A percentile compares a stretch with the other conserved stretches of the same genome.
Evolutionary conservation across 352 stramenopile species (phyloP).

Genomic region (Globisporangium nagaii): DNA sequence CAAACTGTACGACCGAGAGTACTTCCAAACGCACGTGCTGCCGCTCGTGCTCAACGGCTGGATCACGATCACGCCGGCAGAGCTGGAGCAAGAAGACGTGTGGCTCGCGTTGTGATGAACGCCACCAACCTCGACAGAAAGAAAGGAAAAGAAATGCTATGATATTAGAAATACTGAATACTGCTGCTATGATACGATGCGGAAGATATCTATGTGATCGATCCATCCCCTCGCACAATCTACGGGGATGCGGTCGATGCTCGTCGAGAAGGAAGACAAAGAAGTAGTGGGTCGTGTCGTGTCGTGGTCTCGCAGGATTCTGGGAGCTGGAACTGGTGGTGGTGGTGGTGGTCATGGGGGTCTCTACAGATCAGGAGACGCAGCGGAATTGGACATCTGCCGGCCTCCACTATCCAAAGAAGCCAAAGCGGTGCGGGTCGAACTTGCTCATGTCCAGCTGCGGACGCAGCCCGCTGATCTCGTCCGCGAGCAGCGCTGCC

Average conservation of each 20-base stretch:
- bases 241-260: neutral
- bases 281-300: neutral
- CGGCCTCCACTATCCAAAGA: conserved; percentile 49
- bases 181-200: conserved; percentile 7
- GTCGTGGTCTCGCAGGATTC: neutral
- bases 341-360: neutral
- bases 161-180: conserved; percentile 7
- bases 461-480: conserved; percentile 72
- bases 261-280: conserved; percentile 1
- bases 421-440: conserved; percentile 68
- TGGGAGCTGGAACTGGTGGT: neutral
- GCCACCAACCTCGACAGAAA: neutral
- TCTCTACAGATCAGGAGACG: too few relatives aligned
- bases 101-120: conserved; percentile 17
- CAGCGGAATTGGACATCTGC: too few relatives aligned
- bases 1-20: conserved; percentile 7
- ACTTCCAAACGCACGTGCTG: conserved; percentile 27
- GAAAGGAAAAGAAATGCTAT: neutral
- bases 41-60: conserved; percentile 29
- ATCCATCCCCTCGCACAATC: conserved; percentile 1
- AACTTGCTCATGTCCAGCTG: conserved; percentile 84
- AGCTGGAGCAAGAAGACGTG: conserved; percentile 24
- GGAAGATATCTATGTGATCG: neutral
- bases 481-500: conserved; percentile 66
- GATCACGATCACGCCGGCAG: conserved; percentile 18